Evolutionary conservation across 2,329 filamentous ascomycete species (phyloP), one percentile per base, ranked within the genome.

Genomic region (Xylaria sp.): DNA sequence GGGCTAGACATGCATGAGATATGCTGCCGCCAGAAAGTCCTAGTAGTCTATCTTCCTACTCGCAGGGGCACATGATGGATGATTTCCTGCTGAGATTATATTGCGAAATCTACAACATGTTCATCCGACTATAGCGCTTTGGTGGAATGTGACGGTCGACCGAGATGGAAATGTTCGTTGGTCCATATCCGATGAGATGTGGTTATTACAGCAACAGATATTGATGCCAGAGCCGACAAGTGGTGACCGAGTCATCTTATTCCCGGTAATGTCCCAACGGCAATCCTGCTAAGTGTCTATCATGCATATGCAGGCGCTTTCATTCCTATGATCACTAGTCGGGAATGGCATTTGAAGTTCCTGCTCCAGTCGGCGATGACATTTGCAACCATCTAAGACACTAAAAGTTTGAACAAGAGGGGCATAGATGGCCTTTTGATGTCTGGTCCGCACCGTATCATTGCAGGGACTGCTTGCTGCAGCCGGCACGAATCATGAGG

Each of bases 401-500:
- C 39, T n/a, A 39, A 6, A 39, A 6, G 44, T 41, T 28, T 34
- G 50, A 48, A 54, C 10, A 20, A 64, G 54, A 41, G 54, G 55
- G 48, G 25, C 12, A 28, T 50, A 54, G 15, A 65, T 54, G 48
- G 55, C 20, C 28, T 20, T 61, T 56, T 13, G 23, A 50, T 48
- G 18, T 39, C 39, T 25, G 37, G 34, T 23, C 31, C 51, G 54
- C 48, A 52, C 54, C 48, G 55, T 69, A 64, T 34, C 64, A 64
- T 67, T 61, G 59, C 39, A 67, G 50, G 50, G 41, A 25, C 55
- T 44, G 48, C 59, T 50, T 48, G 44, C 50, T 60, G 63, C 59
- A 60, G 52, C 50, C 64, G 44, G 58, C 63, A 63, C 66, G 56
- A 66, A 66, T 67, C 63, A 67, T 72, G 69, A 72, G 69, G 67